Evolutionary conservation across 345 rosid species (phyloP), one percentile per base, ranked within the genome.

Genomic region (Chamaenerion angustifolium): DNA sequence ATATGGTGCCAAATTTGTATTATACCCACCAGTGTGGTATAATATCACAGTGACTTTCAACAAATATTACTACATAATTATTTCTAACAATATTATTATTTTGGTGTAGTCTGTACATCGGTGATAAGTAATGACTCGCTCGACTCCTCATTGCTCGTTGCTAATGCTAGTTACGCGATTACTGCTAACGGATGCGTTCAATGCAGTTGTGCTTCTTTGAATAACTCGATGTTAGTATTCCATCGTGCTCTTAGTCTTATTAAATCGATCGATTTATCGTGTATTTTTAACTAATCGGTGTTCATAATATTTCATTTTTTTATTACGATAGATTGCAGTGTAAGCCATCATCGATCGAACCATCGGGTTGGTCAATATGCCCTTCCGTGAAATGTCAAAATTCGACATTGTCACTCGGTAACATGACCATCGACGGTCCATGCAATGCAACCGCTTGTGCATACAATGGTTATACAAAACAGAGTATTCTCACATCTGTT

Each of bases 181-280:
- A 83, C 94, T 16, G 90, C 96, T 16, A 68, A 71, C 53, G 58
- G 57, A 10, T 83, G 96, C 62, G 78, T 87, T 56, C 72, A 47
- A 58, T 83, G 96, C 77, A 49, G 61, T 1, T 83, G 94, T 55
- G 59, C 56, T 31, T 56, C 94, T 16, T 56, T 85, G 0, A 76
- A 59, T 21, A 81, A 81, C 66, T 72, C 75, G 87, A 83, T 58
- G 94, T 83, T 57, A 74, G 88, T 73, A 19, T 43, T 15, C 4
- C n/a, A n/a, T n/a, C n/a, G n/a, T 21, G 25, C 25, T 21, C 25
- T 21, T 21, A 21, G 3, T 21, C 25, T 21, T 21, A 21, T 21
- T 21, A 21, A 4, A 21, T 2, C 25, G 25, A 21, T 2, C 25
- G 25, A 21, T 21, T 21, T 21, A 21, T 21, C 25, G 25, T 21